These are phyloP conservation scores for Candida chauliodis DNA, from an alignment of 805 yeast species.

Conservation along the genomic window DNA sequence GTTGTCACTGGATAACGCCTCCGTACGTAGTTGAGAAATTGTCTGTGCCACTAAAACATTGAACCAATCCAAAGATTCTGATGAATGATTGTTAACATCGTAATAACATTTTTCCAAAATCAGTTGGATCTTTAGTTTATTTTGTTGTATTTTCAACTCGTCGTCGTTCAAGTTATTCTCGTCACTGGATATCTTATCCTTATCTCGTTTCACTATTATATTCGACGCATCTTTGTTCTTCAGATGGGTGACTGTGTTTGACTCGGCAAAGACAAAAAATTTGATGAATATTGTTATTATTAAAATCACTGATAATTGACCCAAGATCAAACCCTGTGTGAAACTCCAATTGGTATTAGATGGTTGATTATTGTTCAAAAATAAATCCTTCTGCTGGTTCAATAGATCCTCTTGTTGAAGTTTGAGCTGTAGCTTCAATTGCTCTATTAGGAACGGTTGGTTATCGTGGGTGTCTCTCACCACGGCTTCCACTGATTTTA, in stretches of 20 bases:
- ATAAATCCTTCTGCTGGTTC: constrained; percentile 23
- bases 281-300: constrained; percentile 62
- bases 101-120: constrained; percentile 90
- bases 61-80: constrained; percentile 96
- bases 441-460: constrained; percentile 11
- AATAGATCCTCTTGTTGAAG: constrained; percentile 28
- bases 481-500: neutral
- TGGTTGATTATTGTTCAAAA: constrained; percentile 14
- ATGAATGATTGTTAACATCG: constrained; percentile 78
- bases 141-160: constrained; percentile 12
- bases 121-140: constrained; percentile 22
- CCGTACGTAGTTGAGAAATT: constrained; percentile 81
- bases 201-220: constrained; percentile 31
- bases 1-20: constrained; percentile 81
- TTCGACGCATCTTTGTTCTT: constrained; percentile 23
- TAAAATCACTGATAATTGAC: constrained; percentile 69
- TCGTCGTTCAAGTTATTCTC: constrained; percentile 9
- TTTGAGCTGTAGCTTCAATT: constrained; percentile 24
- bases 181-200: constrained; percentile 13
- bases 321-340: constrained; percentile 70
- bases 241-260: constrained; percentile 38
- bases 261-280: constrained; percentile 74
- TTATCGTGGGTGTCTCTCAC: neutral
- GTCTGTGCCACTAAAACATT: constrained; percentile 91
- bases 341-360: constrained; percentile 51